Base-by-base conservation (phyloP, 163 green algal species). In the Volvox carteri region DNA sequence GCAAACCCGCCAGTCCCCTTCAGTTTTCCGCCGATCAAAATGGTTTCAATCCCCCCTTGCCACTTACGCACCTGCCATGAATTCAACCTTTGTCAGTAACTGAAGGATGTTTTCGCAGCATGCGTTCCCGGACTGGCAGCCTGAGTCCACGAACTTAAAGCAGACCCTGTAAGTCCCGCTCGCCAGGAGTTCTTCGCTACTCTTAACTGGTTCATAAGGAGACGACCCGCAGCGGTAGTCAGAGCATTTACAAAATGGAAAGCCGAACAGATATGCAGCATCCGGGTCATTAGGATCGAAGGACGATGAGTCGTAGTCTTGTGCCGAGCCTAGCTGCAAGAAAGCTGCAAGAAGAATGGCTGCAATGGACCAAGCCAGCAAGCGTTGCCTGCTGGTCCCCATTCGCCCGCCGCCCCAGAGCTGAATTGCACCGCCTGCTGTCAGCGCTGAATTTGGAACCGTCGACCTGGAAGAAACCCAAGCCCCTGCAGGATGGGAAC, bases 171-270 rank as follows among this genome's bases (percentile, higher is more conserved):
- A 37, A 50, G 80, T 86, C 30, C 75, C 85, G 19, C 72, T 74
- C 5, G 58, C 14, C 6, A 79, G n/a, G 2, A 30, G 16, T 35
- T 77, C 46, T 35, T 78, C 48, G 58, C 33, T 83, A n/a, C 9
- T 18, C 50, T 46, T 44, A 4, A 73, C 18, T 5, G 48, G 21
- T 46, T 90, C 74, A 35, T 85, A 90, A 2, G 85, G 85, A 1
- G 85, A 86, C 2, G 85, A 77, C 25, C 44, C 42, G 30, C 85
- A 90, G n/a, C 85, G 74, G 30, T 90, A 90, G 60, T 90, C 85
- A 1, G 37, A 28, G 74, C 85, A 90, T 23, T 79, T 79, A 58
- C 85, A 90, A 46, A 80, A 86, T 0, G 85, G 85, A 14, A 90
- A 90, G 8, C 75, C 85, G 12, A 86, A 85, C 42, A 90, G 74